phyloP scores from a whole-genome alignment of 106 monocot genomes.

The Dioscorea dumetorum region DNA sequence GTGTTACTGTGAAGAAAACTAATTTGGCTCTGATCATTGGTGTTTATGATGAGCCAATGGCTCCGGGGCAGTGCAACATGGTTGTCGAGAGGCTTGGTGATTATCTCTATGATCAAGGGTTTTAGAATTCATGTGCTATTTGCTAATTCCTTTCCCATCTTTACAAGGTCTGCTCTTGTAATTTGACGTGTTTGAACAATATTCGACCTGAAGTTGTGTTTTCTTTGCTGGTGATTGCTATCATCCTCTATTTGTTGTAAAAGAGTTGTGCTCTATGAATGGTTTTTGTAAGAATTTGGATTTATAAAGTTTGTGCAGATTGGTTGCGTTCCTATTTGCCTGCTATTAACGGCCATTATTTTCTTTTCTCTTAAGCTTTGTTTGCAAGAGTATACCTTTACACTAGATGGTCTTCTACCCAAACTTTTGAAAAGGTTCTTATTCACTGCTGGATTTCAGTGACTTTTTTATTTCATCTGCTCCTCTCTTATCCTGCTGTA shows the following conservation, averaged over 20 bases:
- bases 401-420: too few species aligned
- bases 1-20: constrained; percentile 35
- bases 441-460: neutral
- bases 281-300: neutral
- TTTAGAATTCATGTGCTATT: constrained; percentile 4
- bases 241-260: neutral
- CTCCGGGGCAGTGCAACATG: constrained; percentile 37
- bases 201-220: neutral
- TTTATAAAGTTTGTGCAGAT: neutral
- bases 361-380: too few species aligned
- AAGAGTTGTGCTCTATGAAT: too few species aligned
- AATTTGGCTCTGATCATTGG: constrained; percentile 28
- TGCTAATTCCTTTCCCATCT: neutral
- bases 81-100: constrained; percentile 44
- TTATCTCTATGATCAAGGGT: constrained; percentile 37
- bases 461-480: neutral
- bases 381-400: too few species aligned
- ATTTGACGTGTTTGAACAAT: neutral
- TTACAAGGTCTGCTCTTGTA: constrained; percentile 1
- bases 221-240: neutral
- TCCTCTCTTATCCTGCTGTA: neutral
- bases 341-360: too few species aligned
- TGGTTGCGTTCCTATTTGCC: neutral
- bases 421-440: too few species aligned
- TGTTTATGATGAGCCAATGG: constrained; percentile 38